A percentile compares a stretch with the other conserved stretches of the same genome.
Conservation (phyloP, 805 yeast species). For the Starmerella floricola region DNA sequence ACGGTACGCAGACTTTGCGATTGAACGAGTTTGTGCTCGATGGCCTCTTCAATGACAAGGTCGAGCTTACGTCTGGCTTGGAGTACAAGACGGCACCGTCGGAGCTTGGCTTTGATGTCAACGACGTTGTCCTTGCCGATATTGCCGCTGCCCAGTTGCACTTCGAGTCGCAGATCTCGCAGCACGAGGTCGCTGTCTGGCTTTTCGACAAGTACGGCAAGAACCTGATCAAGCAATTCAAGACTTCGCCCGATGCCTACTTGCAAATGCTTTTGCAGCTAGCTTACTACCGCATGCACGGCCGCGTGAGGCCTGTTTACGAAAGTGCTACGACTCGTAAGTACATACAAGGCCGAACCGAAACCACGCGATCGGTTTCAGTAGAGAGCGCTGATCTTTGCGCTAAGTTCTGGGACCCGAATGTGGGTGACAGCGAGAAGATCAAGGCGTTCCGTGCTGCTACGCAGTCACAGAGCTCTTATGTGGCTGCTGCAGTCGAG, state of each 20-base stretch:
- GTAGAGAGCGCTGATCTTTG: constrained; percentile 58
- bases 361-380: constrained; percentile 79
- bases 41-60: constrained; percentile 41
- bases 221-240: constrained; percentile 67
- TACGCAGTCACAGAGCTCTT: constrained; percentile 57
- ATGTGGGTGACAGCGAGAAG: constrained; percentile 43
- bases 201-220: constrained; percentile 80
- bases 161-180: constrained; percentile 45
- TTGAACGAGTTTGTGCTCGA: constrained; percentile 64
- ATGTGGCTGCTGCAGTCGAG: constrained; percentile 62
- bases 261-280: constrained; percentile 84
- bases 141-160: constrained; percentile 45
- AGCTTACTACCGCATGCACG: constrained; percentile 74
- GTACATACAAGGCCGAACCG: constrained; percentile 84
- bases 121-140: constrained; percentile 38
- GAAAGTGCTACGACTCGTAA: constrained; percentile 92
- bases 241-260: constrained; percentile 85
- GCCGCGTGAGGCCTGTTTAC: constrained; percentile 76
- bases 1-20: constrained; percentile 88
- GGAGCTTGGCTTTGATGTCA: constrained; percentile 42
- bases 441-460: constrained; percentile 60
- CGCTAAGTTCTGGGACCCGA: constrained; percentile 53
- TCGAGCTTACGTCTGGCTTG: constrained; percentile 26
- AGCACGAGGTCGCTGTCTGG: constrained; percentile 68
- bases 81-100: constrained; percentile 25